Evolutionary conservation across 805 yeast species (phyloP).

Genomic region (Metschnikowia corniflorae): DNA sequence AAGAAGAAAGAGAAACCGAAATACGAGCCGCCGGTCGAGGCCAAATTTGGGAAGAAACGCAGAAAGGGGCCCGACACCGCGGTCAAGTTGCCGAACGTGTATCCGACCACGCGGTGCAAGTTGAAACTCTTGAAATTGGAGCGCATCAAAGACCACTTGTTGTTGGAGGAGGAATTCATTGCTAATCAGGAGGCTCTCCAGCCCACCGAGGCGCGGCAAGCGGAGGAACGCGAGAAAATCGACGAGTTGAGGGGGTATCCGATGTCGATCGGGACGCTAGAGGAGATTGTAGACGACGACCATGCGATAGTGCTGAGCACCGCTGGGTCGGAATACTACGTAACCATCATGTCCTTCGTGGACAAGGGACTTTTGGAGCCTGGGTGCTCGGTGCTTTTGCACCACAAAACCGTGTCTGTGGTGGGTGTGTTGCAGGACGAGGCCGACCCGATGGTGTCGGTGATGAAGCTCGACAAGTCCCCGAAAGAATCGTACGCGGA

Average conservation of each 20-base stretch:
- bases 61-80: slow-evolving; percentile 90
- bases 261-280: slow-evolving; percentile 92
- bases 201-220: slow-evolving; percentile 95
- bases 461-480: slow-evolving; percentile 96
- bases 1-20: slow-evolving; percentile 84
- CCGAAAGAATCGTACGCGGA: slow-evolving; percentile 97
- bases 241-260: slow-evolving; percentile 97
- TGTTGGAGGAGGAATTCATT: slow-evolving; percentile 93
- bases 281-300: slow-evolving; percentile 96
- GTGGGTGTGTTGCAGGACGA: slow-evolving; percentile 99
- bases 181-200: slow-evolving; percentile 91
- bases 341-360: slow-evolving; percentile 91
- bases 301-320: slow-evolving; percentile 96
- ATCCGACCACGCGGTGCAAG: slow-evolving; percentile 92
- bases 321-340: slow-evolving; percentile 97
- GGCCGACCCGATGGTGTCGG: slow-evolving; percentile 96
- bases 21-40: slow-evolving; percentile 97
- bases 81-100: slow-evolving; percentile 77
- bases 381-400: slow-evolving; percentile 91
- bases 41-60: slow-evolving; percentile 88
- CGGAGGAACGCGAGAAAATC: slow-evolving; percentile 91
- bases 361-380: slow-evolving; percentile 96
- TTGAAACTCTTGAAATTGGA: slow-evolving; percentile 88
- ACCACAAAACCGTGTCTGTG: slow-evolving; percentile 91
- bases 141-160: slow-evolving; percentile 91